Percentiles rank a stretch among this genome's conserved stretches.
Evolutionary conservation across 345 rosid species (phyloP).

Genomic region (Sonneratia alba): DNA sequence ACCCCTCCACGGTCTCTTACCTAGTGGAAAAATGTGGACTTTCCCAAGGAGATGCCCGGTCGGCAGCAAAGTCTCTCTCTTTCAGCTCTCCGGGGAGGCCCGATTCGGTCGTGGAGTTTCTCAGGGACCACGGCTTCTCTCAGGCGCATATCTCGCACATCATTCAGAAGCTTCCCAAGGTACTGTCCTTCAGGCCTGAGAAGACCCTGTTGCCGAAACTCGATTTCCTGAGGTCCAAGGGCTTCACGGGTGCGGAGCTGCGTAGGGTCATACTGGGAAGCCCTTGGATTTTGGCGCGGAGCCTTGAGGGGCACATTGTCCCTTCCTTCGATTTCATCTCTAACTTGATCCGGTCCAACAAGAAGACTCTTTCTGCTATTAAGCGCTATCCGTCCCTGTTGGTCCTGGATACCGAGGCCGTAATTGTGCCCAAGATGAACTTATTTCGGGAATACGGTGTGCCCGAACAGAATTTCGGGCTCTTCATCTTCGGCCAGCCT

Average conservation of each 20-base stretch:
- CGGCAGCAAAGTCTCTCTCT: constrained; percentile 7
- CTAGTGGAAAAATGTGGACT: constrained; percentile 25
- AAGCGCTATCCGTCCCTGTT: constrained; percentile 1
- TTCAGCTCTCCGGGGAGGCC: constrained; percentile 15
- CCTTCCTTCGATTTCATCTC: constrained; percentile 20
- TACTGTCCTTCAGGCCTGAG: constrained; percentile 12
- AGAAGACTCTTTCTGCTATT: constrained; percentile 2
- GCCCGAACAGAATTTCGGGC: constrained; percentile 6
- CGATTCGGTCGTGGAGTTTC: constrained; percentile 7
- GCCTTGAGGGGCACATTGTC: constrained; percentile 18
- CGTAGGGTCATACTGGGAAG: not conserved
- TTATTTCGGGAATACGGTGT: constrained; percentile 21
- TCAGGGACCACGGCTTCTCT: constrained; percentile 22
- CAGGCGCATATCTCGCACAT: constrained; percentile 14
- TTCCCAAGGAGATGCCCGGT: constrained; percentile 18
- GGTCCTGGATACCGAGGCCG: not conserved
- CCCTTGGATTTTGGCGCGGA: constrained; percentile 10
- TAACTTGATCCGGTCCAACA: constrained; percentile 11
- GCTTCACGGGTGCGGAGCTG: constrained; percentile 20
- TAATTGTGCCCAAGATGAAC: constrained; percentile 1
- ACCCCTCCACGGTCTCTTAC: constrained; percentile 26
- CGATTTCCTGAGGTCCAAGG: constrained; percentile 27
- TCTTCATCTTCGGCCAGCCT: constrained; percentile 3
- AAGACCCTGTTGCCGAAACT: constrained; percentile 27
- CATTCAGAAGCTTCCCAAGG: constrained; percentile 6